phyloP scores from a whole-genome alignment of 1,284 basidiomycete species.

The Rhodotorula sp. region DNA sequence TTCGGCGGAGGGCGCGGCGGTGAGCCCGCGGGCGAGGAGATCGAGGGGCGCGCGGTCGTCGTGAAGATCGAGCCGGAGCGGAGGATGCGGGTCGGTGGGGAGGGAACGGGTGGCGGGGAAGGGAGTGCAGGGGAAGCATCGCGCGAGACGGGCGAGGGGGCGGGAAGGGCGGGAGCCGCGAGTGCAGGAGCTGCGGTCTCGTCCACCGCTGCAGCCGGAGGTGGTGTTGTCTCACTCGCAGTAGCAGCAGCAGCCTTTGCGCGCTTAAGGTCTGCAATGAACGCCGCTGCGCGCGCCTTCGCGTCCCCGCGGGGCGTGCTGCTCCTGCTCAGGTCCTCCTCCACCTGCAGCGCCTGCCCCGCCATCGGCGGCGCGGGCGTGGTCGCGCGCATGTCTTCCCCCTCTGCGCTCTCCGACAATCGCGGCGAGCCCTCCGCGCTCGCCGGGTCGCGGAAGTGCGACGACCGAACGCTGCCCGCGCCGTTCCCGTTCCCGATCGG shows the following conservation, averaged over 20 bases:
- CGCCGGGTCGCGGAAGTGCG: background rate
- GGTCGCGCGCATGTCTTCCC: background rate
- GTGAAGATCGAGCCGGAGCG: background rate
- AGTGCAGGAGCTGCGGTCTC: too few relatives aligned
- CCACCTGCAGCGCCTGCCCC: too few relatives aligned
- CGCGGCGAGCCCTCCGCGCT: background rate
- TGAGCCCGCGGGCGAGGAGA: background rate
- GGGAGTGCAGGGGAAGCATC: background rate
- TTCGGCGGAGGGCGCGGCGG: background rate
- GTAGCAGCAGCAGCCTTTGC: conserved; percentile 1
- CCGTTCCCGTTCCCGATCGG: background rate
- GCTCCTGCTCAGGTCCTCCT: background rate
- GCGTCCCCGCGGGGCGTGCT: conserved; percentile 17
- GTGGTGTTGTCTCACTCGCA: background rate
- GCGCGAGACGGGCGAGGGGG: background rate
- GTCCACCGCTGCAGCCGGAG: too few relatives aligned
- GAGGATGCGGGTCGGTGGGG: background rate
- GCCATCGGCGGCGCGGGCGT: background rate
- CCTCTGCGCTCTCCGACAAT: background rate
- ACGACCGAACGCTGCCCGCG: background rate
- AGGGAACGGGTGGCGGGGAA: background rate
- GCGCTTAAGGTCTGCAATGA: conserved; percentile 35
- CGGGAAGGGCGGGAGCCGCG: too few relatives aligned
- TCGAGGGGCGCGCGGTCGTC: background rate
- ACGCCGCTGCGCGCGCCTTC: conserved; percentile 33